These are phyloP conservation scores for Forsythia viridissima DNA, from an alignment of 257 asterid genomes.

Conservation along the genomic window DNA sequence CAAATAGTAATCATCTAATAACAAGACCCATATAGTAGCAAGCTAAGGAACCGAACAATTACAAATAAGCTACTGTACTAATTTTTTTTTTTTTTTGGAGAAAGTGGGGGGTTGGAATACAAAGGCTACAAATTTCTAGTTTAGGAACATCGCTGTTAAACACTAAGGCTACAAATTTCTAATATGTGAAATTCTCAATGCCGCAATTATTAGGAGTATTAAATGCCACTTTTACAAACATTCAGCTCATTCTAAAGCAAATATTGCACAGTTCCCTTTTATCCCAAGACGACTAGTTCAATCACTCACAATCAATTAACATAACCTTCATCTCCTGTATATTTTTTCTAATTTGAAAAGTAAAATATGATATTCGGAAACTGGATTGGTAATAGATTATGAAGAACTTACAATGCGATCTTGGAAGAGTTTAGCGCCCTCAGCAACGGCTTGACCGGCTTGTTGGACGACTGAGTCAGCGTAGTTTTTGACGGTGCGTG, in stretches of 20 bases:
- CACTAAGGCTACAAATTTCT: too few relatives aligned
- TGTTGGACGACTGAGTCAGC: conserved; percentile 94
- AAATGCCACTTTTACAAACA: background rate
- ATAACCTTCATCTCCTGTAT: background rate
- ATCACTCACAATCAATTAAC: background rate
- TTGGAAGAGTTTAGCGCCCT: conserved; percentile 87
- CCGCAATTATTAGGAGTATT: background rate
- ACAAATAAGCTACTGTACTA: background rate
- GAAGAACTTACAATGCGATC: conserved; percentile 69
- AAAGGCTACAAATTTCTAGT: too few relatives aligned
- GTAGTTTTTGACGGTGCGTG: conserved; percentile 83
- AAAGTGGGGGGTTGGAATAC: too few relatives aligned
- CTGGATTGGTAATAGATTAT: background rate
- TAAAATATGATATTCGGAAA: conserved; percentile 12
- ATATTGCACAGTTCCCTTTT: conserved; percentile 13
- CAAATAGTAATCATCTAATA: too few relatives aligned
- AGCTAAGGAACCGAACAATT: background rate
- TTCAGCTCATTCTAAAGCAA: conserved; percentile 1
- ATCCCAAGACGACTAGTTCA: background rate
- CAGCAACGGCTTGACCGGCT: conserved; percentile 97
- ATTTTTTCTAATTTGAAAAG: conserved; percentile 3
- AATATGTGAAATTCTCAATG: background rate
- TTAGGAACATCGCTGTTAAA: too few relatives aligned
- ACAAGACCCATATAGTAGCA: background rate
- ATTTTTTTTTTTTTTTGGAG: background rate